Evolutionary conservation across 192 early-diverging fungal species (phyloP).

Genomic region (Hyaloraphidium curvatum): DNA sequence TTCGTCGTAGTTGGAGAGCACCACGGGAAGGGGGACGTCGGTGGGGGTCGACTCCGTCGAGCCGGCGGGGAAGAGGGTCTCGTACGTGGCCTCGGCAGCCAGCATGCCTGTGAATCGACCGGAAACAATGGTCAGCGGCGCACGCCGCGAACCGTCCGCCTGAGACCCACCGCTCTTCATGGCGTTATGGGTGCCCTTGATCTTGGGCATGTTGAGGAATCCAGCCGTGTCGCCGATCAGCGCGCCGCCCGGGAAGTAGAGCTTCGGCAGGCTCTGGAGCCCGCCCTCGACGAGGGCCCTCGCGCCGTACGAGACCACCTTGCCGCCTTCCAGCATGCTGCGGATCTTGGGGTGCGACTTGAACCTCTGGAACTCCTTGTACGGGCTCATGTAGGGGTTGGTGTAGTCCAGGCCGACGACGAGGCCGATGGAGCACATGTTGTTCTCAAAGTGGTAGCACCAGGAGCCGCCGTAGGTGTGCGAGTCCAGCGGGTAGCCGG

Average conservation of each 20-base stretch:
- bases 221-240: slow-evolving; percentile 91
- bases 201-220: slow-evolving; percentile 93
- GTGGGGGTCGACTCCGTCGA: slow-evolving; percentile 12
- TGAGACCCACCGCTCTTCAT: slow-evolving; percentile 66
- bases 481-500: slow-evolving; percentile 83
- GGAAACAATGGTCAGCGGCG: not conserved
- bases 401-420: slow-evolving; percentile 86
- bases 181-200: slow-evolving; percentile 98
- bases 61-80: slow-evolving; percentile 35
- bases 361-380: slow-evolving; percentile 92
- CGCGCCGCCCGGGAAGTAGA: slow-evolving; percentile 84
- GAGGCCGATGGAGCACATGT: slow-evolving; percentile 67
- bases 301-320: slow-evolving; percentile 80
- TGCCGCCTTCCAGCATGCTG: slow-evolving; percentile 70
- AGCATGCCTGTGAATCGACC: slow-evolving; percentile 37
- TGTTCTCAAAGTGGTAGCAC: slow-evolving; percentile 86
- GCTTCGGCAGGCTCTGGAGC: slow-evolving; percentile 82
- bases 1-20: slow-evolving; percentile 60
- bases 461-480: slow-evolving; percentile 80
- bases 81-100: slow-evolving; percentile 78
- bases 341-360: slow-evolving; percentile 82
- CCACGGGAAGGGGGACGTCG: slow-evolving; percentile 43
- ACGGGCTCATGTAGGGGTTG: slow-evolving; percentile 88
- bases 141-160: not conserved
- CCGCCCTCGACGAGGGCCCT: slow-evolving; percentile 96